A percentile compares a stretch with the other conserved stretches of the same genome.
Evolutionary conservation across 371 early-diverging fungal species (phyloP).

Genomic region (Syncephalis plumigaleata): DNA sequence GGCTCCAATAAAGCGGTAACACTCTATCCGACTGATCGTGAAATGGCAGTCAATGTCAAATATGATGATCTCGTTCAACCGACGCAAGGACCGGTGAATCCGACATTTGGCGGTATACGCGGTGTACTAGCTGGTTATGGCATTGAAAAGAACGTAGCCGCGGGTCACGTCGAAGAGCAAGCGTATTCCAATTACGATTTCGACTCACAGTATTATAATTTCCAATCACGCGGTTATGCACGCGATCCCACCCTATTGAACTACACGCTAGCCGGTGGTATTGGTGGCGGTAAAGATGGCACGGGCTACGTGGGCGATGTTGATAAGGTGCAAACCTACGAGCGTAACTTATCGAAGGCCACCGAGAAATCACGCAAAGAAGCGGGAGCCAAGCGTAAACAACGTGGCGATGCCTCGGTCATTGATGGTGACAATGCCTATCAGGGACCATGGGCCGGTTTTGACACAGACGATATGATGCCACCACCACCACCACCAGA

Average conservation of each 20-base stretch:
- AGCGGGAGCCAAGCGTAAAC: conserved; percentile 42
- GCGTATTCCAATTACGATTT: conserved; percentile 59
- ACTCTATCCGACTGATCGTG: conserved; percentile 17
- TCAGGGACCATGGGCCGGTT: conserved; percentile 93
- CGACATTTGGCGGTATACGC: too few relatives aligned
- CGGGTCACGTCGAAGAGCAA: conserved; percentile 70
- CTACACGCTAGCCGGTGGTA: conserved; percentile 23
- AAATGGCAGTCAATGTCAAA: conserved; percentile 57
- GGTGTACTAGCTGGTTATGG: too few relatives aligned
- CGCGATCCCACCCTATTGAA: conserved; percentile 50
- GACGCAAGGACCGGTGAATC: conserved; percentile 53
- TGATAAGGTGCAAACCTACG: conserved; percentile 21
- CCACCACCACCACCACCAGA: too few relatives aligned
- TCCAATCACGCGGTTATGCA: conserved; percentile 66
- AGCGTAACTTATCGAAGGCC: conserved; percentile 16
- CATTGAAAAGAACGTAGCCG: conserved; percentile 5
- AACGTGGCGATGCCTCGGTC: conserved; percentile 57
- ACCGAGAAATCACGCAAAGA: conserved; percentile 20
- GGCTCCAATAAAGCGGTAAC: too few relatives aligned
- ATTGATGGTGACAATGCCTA: conserved; percentile 68
- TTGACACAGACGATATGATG: too few relatives aligned
- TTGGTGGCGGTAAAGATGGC: conserved; percentile 31
- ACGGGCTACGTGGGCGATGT: conserved; percentile 54
- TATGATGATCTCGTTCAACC: conserved; percentile 53
- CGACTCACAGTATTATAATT: conserved; percentile 61